Conservation (phyloP, 106 monocot species). For the Dioscorea dumetorum region DNA sequence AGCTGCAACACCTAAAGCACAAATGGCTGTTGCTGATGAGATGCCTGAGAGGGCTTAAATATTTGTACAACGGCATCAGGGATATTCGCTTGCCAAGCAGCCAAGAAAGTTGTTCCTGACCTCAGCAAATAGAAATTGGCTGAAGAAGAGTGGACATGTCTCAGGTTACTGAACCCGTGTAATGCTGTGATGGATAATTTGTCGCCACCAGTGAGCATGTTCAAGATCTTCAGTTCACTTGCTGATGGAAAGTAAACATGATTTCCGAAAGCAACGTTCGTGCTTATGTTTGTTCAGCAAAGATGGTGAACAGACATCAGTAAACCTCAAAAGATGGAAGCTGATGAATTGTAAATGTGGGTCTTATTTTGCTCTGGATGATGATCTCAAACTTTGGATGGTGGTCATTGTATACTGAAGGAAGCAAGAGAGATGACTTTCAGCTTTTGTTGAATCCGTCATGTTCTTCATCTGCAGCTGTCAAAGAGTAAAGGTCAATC, state of each 20-base stretch:
- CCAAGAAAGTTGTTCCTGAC: not conserved
- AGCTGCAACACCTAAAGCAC: not conserved
- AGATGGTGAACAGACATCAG: too few relatives aligned
- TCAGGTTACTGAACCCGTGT: conserved; percentile 25
- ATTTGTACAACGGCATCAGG: conserved; percentile 2
- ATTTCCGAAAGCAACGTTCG: too few relatives aligned
- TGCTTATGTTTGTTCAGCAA: too few relatives aligned
- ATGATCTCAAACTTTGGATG: too few relatives aligned
- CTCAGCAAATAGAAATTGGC: conserved; percentile 23
- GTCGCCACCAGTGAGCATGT: not conserved
- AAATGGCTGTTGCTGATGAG: not conserved
- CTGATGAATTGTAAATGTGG: too few relatives aligned
- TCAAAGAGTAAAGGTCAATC: too few relatives aligned
- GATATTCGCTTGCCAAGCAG: conserved; percentile 3
- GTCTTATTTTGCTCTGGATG: too few relatives aligned
- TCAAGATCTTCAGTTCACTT: conserved; percentile 12
- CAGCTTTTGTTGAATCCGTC: too few relatives aligned
- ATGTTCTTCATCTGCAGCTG: too few relatives aligned
- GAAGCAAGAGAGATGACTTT: conserved; percentile 1
- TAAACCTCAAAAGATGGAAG: too few relatives aligned
- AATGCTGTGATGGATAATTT: conserved; percentile 14
- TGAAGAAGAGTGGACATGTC: conserved; percentile 25
- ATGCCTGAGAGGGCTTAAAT: not conserved
- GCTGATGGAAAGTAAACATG: conserved; percentile 8
- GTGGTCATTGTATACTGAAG: too few relatives aligned